Percentiles rank a stretch among this genome's conserved stretches.
Conservation (phyloP, 2,329 filamentous ascomycete genomes). For the Blastomyces gilchristii region DNA sequence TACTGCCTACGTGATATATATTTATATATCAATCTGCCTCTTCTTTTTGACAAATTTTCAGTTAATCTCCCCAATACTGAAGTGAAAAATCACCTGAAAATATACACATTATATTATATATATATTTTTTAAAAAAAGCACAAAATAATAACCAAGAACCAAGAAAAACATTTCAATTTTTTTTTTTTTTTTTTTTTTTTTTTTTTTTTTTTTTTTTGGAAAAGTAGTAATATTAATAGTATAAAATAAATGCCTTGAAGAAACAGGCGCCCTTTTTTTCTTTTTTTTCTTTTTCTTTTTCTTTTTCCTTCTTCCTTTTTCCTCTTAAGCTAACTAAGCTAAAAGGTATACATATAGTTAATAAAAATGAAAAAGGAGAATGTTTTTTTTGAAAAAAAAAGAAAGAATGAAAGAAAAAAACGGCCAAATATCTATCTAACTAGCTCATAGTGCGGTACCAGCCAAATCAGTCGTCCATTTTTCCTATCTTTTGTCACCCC, state of each 20-base stretch:
- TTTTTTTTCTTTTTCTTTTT: neutral
- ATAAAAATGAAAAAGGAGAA: neutral
- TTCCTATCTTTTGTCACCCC: neutral
- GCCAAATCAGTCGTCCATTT: neutral
- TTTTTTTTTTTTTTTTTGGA: neutral
- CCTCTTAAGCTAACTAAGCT: neutral
- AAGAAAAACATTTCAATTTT: no score
- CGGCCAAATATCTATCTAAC: neutral
- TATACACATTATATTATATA: no score
- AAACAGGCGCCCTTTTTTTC: slow-evolving; percentile 15
- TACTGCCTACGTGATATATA: no score
- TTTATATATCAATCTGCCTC: no score
- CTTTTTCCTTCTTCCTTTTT: neutral
- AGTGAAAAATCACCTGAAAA: no score
- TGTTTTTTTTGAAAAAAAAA: no score
- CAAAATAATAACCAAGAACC: no score
- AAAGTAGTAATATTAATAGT: neutral
- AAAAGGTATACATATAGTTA: neutral
- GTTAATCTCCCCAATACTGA: no score
- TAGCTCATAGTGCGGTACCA: no score
- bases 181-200: no score
- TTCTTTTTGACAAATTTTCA: no score
- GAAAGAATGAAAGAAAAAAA: neutral
- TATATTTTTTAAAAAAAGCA: no score
- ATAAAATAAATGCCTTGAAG: slow-evolving; percentile 13